Conservation (phyloP, 805 yeast species). For the Lachancea waltii region DNA sequence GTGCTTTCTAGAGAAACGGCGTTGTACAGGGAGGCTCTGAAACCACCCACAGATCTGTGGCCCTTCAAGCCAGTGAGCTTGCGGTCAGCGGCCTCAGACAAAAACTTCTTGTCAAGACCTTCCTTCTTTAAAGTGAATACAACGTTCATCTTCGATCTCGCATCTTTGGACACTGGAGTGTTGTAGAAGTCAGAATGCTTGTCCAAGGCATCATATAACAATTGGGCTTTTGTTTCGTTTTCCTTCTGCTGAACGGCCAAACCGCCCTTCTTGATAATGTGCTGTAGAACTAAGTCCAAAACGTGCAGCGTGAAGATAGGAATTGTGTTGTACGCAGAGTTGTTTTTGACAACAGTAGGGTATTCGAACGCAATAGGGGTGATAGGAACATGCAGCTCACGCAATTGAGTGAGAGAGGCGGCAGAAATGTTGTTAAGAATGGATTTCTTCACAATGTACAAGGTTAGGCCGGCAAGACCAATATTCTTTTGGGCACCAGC, state of each 20-base stretch:
- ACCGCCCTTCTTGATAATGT: constrained; percentile 67
- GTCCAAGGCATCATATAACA: constrained; percentile 62
- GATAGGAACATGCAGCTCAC: constrained; percentile 58
- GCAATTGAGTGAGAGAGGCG: constrained; percentile 56
- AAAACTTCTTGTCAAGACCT: constrained; percentile 61
- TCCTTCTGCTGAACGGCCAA: constrained; percentile 49
- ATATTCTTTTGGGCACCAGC: constrained; percentile 99
- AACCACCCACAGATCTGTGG: constrained; percentile 95
- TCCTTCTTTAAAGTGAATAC: constrained; percentile 72
- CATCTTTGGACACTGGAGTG: constrained; percentile 55
- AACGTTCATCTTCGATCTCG: constrained; percentile 86
- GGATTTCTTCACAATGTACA: constrained; percentile 81
- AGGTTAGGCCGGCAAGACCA: constrained; percentile 92
- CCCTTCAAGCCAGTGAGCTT: constrained; percentile 82
- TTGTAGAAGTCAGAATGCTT: constrained; percentile 56
- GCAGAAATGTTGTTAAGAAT: constrained; percentile 49
- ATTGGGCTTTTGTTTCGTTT: constrained; percentile 55
- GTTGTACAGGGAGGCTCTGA: constrained; percentile 88
- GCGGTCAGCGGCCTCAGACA: constrained; percentile 54
- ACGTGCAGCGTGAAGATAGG: constrained; percentile 90
- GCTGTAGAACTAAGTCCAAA: constrained; percentile 66
- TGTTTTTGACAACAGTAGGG: constrained; percentile 78
- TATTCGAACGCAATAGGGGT: constrained; percentile 85
- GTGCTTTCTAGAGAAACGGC: constrained; percentile 67
- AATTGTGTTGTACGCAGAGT: constrained; percentile 92